Evolutionary conservation across 768 basidiomycete species (phyloP), one percentile per base, ranked within the genome.

Genomic region (Lactifluus subvellereus): DNA sequence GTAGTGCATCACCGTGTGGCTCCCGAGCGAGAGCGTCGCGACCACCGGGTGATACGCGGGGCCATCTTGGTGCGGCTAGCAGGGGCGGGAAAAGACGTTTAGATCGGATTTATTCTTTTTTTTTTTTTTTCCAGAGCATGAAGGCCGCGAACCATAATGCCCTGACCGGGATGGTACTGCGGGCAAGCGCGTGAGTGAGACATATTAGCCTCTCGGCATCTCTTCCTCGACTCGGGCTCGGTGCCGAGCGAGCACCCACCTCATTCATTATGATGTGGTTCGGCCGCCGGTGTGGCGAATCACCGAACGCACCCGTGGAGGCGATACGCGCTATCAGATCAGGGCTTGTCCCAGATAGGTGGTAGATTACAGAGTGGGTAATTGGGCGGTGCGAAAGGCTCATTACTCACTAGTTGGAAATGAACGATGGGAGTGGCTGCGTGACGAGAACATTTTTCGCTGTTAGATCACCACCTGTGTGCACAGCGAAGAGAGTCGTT

Each of bases 191-290:
- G 14, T 62, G 16, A 14, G 37, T 16, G 6, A 18, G 33, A 22
- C 22, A 6, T 5, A 3, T 20, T 20, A 3, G 18, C 18, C 18
- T 43, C n/a, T 22, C 30, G 18, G 6, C n/a, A 22, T 8, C 35
- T 16, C 45, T 54, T 40, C 20, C 27, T 30, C 7, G 16, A 22
- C 22, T 8, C 7, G 18, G 5, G 51, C 20, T 32, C 55, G 55
- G 56, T 38, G 10, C 57, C 45, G 47, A 22, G 38, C 4, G 10
- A 48, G 13, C 16, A 68, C 76, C 63, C 66, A 86, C 88, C 79
- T 96, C 91, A 72, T 94, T 94, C 69, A 96, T 77, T 61, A 95
- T 88, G 63, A 97, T 78, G 75, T 98, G 94, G 76, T 97, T 98
- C 9, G 93, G 91, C 40, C 74, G 77, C 16, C 78, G 77, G 69